Evolutionary conservation across 345 rosid species (phyloP), one percentile per base, ranked within the genome.

Genomic region (Sisymbrium altissimum): DNA sequence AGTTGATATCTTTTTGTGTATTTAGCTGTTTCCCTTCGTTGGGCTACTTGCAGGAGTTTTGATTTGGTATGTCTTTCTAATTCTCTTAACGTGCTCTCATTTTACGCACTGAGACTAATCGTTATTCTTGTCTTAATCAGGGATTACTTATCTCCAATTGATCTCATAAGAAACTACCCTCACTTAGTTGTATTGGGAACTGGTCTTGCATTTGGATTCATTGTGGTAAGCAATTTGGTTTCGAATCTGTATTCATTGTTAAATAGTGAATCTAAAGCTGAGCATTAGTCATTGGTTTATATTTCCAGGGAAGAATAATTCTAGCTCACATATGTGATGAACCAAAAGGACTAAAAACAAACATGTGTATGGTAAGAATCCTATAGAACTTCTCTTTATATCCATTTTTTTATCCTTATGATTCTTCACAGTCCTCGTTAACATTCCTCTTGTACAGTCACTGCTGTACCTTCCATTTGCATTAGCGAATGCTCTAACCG

Each of bases 131-230:
- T 40, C 50, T n/a, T 73, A 30, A 18, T 10, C 48, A 77, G 81
- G 81, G 78, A 78, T 38, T 78, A 67, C 69, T 54, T 78, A 75
- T 92, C 99, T 35, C 96, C 97, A 27, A 80, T 86, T 53, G 96
- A 90, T 81, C 68, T 95, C 60, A 79, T 95, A 68, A 82, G 81
- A 64, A 86, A 79, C 72, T 95, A 95, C 77, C 97, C 98, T 45
- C 99, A 95, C 83, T 78, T 95, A 23, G 89, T 95, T 62, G 79
- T 95, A 6, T 32, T 89, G 58, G 99, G 98, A 81, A 95, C 98
- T 72, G 99, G 99, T 78, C 96, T 95, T 83, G 97, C 99, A 38
- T 95, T 95, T 82, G 99, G 99, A 54, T 95, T 95, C 83, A 92
- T 92, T 52, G 99, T 95, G 99, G 99, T 95, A 86, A 76, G 91